Base-by-base conservation (phyloP, 352 stramenopile species). In the Phytophthora cajani region DNA sequence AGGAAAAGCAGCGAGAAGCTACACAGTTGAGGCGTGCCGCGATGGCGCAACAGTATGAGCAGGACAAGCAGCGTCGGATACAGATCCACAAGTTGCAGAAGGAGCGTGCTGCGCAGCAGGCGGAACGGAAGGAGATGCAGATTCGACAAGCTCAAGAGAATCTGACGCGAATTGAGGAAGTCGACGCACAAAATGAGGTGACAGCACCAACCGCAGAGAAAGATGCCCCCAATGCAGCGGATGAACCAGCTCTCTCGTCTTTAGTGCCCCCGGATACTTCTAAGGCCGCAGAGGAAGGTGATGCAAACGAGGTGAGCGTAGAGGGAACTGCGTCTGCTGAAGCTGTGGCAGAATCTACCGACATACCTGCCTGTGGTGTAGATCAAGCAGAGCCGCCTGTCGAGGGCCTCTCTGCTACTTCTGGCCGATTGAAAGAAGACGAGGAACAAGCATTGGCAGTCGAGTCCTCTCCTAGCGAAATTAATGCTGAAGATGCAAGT, bases 71-170 rank as follows among this genome's bases (percentile, higher is more conserved):
- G 27, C 82, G 82, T 2, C 75, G 84, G 11, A 82, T 91, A 64
- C 79, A 93, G 65, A 87, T 93, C 49, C 85, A 91, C 58, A 75
- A 77, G 3, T 54, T 93, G 12, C 83, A 91, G 44, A 84, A 85
- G 50, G 76, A 93, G 32, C 76, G 82, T 1, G 80, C 72, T 7
- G 69, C 73, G 0, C 64, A 75, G 17, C 60, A 69, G 32, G 69
- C 60, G 11, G 78, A 83, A 46, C 71, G 55, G 1, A 65, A 32
- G 17, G 42, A 54, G 9, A 2, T 63, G 30, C 58, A 67, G 14
- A 61, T 33, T 21, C 51, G 53, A 33, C 62, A 80, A 23, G 52
- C 42, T 23, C 58, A 68, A 5, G 64, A 79, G 44, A 25, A 46
- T 1, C 12, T 50, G 3, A 1, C 4, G 0, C 50, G 23, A 33